Conservation (phyloP, 2,329 filamentous ascomycete species). For the Venturia carpophila region DNA sequence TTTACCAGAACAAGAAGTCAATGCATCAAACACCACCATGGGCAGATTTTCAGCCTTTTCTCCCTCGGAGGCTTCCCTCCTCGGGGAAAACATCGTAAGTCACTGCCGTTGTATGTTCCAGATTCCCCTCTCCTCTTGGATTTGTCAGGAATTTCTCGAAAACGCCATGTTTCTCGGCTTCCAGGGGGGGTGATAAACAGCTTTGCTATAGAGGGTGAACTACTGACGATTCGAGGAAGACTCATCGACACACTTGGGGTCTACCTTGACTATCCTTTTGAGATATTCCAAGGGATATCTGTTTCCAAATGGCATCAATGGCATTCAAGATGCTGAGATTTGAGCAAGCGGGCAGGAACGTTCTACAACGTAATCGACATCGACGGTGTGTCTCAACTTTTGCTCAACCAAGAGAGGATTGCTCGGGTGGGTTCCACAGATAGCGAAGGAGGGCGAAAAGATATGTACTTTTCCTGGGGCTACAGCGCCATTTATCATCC, state of each 20-base stretch:
- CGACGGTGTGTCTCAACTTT: not conserved
- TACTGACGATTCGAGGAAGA: not conserved
- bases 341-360: not conserved
- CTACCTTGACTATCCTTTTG: not conserved
- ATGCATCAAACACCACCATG: not conserved
- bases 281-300: not conserved
- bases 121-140: not conserved
- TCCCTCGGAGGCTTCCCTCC: not conserved
- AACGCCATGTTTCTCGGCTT: not conserved
- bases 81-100: not conserved
- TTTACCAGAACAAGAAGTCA: not conserved
- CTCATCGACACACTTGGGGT: not conserved
- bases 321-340: not conserved
- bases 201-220: not conserved
- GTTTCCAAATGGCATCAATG: not conserved
- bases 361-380: not conserved
- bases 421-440: not conserved
- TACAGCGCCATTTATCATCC: not conserved
- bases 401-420: not conserved
- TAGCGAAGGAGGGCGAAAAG: not conserved
- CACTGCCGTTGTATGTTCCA: not conserved
- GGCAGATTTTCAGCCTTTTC: not conserved
- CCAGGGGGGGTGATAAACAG: not conserved
- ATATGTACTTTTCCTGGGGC: conserved; percentile 9
- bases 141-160: not conserved